Evolutionary conservation across 495 filamentous ascomycete species (phyloP).

Genomic region (Penicillium cataractarum): DNA sequence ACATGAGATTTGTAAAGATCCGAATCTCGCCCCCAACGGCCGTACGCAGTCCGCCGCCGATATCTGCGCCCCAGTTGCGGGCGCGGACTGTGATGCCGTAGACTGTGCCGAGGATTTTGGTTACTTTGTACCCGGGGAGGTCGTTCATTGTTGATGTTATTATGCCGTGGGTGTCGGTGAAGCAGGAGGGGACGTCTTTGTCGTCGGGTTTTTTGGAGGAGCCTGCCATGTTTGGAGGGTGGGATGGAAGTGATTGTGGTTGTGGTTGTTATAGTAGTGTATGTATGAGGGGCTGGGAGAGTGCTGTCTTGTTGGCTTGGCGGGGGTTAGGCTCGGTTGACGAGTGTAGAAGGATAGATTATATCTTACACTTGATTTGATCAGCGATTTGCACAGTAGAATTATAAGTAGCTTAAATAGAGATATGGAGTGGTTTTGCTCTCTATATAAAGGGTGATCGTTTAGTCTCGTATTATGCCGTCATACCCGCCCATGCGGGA

Average conservation of each 20-base stretch:
- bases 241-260: not conserved
- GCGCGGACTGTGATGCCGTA: slow-evolving; percentile 63
- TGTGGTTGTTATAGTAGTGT: not conserved
- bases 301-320: not conserved
- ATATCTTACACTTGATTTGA: not conserved
- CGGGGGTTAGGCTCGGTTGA: not conserved
- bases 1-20: slow-evolving; percentile 60
- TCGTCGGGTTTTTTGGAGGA: slow-evolving; percentile 11
- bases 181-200: slow-evolving; percentile 44
- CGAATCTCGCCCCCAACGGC: slow-evolving; percentile 59
- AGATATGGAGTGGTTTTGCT: not conserved
- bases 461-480: slow-evolving; percentile 1
- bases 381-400: not conserved
- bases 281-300: not conserved
- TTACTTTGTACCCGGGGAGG: slow-evolving; percentile 60
- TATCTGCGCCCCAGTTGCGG: slow-evolving; percentile 52
- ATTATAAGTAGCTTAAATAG: not conserved
- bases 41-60: slow-evolving; percentile 53
- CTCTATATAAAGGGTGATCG: not conserved
- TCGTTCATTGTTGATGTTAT: slow-evolving; percentile 57
- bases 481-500: slow-evolving; percentile 1
- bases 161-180: slow-evolving; percentile 62
- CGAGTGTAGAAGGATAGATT: not conserved
- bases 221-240: slow-evolving; percentile 2
- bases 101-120: slow-evolving; percentile 58